Base-by-base conservation (phyloP, 345 rosid genomes). In the Sonneratia alba region DNA sequence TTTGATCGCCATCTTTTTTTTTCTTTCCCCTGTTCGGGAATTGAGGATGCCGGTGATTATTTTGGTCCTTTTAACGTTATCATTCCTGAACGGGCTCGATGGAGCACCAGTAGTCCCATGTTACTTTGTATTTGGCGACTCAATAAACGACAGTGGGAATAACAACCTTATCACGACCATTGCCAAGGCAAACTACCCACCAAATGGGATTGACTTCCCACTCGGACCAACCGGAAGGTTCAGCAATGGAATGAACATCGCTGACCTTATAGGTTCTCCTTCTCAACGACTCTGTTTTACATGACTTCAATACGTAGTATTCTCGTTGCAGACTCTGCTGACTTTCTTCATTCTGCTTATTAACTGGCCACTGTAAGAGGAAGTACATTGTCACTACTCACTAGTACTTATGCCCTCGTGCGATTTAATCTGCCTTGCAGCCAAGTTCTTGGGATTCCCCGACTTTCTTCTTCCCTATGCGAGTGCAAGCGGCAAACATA, bases 111-210 rank as follows among this genome's bases (percentile, higher is more conserved):
- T 68, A 36, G 80, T 79, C 3, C 85, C 85, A 6, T 82, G 85
- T 36, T 77, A 43, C 56, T 79, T 82, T 76, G 69, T 82, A 38
- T 79, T 79, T 13, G 85, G 80, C 19, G 85, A 82, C 48, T 82
- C 82, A 0, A 65, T 74, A 22, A 72, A 45, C 36, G 82, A 79
- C 48, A 70, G 15, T 32, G 80, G 85, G 69, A 82, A 82, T 40
- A 80, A 80, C 57, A 82, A 82, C 53, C 0, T 42, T 11, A 69
- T 82, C 37, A n/a, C 37, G 7, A 77, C 74, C 1, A 1, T 3
- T 7, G 69, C 75, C 18, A 77, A 67, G 66, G 80, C 55, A 0
- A 73, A 82, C 67, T 82, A 68, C 45, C 14, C 7, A 0, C 78
- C 83, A 0, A 75, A 82, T n/a, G 79, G 83, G 3, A 57, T 79